A percentile compares a stretch with the other conserved stretches of the same genome.
These are phyloP conservation scores for Backusella macrospora DNA, from an alignment of 192 early-diverging fungal species.

Conservation along the genomic window DNA sequence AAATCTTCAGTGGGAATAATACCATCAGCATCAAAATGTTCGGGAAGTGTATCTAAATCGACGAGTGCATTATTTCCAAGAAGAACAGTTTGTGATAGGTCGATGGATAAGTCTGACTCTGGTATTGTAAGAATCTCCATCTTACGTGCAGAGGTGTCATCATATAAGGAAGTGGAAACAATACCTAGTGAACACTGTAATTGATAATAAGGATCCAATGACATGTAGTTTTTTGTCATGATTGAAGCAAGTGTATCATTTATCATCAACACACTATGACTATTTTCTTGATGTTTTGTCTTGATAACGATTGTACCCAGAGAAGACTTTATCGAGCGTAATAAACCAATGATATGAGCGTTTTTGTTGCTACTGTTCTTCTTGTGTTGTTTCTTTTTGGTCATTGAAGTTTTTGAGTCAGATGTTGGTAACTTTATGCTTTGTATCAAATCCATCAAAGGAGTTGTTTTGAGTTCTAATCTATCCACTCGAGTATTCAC, in stretches of 20 bases:
- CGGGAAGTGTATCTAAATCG: background rate
- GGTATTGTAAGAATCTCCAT: background rate
- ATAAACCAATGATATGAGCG: background rate
- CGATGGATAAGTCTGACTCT: background rate
- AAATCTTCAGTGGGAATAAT: background rate
- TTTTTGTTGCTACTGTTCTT: background rate
- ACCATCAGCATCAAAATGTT: background rate
- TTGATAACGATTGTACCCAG: background rate
- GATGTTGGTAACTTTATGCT: background rate
- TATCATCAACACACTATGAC: background rate
- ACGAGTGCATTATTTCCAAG: background rate
- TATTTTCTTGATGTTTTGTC: background rate
- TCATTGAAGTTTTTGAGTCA: background rate
- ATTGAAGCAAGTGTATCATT: background rate
- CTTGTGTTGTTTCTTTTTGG: background rate
- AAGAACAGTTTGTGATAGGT: background rate
- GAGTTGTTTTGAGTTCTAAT: constrained; percentile 28
- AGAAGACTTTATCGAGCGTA: background rate
- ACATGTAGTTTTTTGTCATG: background rate
- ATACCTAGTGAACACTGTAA: background rate
- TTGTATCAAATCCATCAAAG: constrained; percentile 6
- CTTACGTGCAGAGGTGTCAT: background rate
- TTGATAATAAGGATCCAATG: constrained; percentile 8
- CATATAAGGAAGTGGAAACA: background rate
- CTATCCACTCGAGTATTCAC: constrained; percentile 14